Evolutionary conservation across 768 basidiomycete genomes (phyloP).

Genomic region (Mycena kentingensis): DNA sequence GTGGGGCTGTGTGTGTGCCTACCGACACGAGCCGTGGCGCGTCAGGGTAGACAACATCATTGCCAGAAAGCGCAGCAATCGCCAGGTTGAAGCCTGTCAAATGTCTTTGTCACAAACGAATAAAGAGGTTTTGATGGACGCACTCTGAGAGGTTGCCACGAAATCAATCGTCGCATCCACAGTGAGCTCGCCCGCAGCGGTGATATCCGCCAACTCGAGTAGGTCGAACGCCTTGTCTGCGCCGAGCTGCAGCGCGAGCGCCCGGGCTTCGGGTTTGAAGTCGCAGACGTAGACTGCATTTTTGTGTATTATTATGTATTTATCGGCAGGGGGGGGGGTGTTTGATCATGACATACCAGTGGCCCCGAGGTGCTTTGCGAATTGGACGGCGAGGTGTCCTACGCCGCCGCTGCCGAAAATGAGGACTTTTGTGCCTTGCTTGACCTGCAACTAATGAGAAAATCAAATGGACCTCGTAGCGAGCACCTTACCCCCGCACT

Average conservation of each 20-base stretch:
- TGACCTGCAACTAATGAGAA: conserved; percentile 1
- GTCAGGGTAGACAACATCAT: conserved; percentile 11
- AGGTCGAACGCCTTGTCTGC: conserved; percentile 24
- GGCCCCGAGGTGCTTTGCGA: conserved; percentile 27
- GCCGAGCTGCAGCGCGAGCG: conserved; percentile 25
- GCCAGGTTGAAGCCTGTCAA: conserved; percentile 11
- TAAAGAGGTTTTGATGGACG: not conserved
- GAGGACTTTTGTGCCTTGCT: conserved; percentile 17
- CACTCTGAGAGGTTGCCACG: conserved; percentile 24
- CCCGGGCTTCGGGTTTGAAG: too few relatives aligned
- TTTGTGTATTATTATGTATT: not conserved
- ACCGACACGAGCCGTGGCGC: conserved; percentile 8
- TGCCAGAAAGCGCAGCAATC: conserved; percentile 11
- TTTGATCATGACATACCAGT: conserved; percentile 6
- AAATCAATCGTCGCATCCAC: conserved; percentile 29
- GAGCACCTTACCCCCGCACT: conserved; percentile 13
- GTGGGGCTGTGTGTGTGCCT: not conserved
- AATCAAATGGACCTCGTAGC: not conserved
- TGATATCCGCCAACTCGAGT: conserved; percentile 16
- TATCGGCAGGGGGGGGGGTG: too few relatives aligned
- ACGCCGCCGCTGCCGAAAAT: conserved; percentile 20
- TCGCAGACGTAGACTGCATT: conserved; percentile 22
- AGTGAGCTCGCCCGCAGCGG: conserved; percentile 12
- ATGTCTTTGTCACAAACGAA: not conserved
- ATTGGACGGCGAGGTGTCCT: conserved; percentile 23